Evolutionary conservation across 495 filamentous ascomycete species (phyloP), one percentile per base, ranked within the genome.

Genomic region (Neurospora sp.): DNA sequence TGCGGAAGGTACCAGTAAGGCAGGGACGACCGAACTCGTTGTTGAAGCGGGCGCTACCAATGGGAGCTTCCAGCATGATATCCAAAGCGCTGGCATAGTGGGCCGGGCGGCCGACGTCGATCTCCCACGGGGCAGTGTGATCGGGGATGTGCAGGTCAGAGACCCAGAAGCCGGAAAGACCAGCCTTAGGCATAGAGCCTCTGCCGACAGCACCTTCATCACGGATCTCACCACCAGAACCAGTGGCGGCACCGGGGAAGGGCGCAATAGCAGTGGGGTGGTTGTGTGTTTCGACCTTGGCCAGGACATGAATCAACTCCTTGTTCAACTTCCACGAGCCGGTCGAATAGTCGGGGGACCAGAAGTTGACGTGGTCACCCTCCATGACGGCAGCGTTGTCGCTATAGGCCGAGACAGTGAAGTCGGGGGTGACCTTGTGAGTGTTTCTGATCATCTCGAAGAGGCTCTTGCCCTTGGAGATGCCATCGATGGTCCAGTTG

Each of bases 21-120:
- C 91, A 93, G 42, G 96, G 96, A n/a, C 96, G 88, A 39, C 96
- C 96, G 78, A 98, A 98, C 75, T 99, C 96, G 77, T 99, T 99
- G 86, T 98, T 98, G 83, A 94, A 98, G 18, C 92, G 88, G 69
- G 96, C 94, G 75, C 92, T 94, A 37, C 96, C 96, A 74, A 99
- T 94, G 2, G 95, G 95, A 3, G 94, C 96, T 78, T 98, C 94
- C 18, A 97, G 84, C 94, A 99, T 98, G 76, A 99, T 98, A 78
- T 98, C 94, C 48, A 98, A 83, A 77, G 91, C 91, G 84, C 92
- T 96, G 4, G 96, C 94, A 72, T 97, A 95, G 82, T 99, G 96
- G 31, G 88, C 87, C 4, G 96, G 96, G 77, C 91, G 95, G 53
- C 96, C 96, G 72, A 97, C 88, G 76, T 97, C 91, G 8, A 92